phyloP scores from a whole-genome alignment of 2,329 filamentous ascomycete genomes.

The Sclerotinia sclerotiorum region DNA sequence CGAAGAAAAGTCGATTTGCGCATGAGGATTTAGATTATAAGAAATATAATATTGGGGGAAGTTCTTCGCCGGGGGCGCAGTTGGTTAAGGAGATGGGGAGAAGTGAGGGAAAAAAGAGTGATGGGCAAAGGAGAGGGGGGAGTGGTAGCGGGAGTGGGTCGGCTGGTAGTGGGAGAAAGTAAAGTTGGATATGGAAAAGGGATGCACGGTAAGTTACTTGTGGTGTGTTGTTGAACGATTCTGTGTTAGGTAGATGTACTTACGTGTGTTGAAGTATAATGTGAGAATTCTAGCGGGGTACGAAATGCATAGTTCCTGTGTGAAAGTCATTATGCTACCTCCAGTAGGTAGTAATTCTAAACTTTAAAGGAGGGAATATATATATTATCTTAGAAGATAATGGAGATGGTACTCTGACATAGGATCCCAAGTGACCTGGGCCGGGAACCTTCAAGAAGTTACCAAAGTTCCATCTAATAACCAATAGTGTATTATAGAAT shows the following conservation, averaged over 20 bases:
- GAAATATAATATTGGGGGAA: background rate
- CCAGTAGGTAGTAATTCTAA: background rate
- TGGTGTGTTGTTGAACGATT: fast-evolving
- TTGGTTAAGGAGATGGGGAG: fast-evolving
- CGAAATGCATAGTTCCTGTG: background rate
- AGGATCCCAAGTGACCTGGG: too few species aligned
- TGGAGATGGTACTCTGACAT: too few species aligned
- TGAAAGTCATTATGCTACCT: background rate
- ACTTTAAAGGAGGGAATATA: background rate
- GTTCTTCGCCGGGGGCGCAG: background rate
- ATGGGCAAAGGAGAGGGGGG: background rate
- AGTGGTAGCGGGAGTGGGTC: too few species aligned
- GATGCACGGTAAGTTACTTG: too few species aligned
- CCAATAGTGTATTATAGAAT: too few species aligned
- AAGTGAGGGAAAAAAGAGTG: background rate
- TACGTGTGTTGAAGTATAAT: background rate
- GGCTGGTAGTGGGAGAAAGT: background rate
- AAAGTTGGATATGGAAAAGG: too few species aligned
- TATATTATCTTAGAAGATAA: background rate
- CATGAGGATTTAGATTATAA: background rate
- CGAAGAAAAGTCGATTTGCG: background rate
- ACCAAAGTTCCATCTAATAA: too few species aligned
- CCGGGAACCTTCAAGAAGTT: too few species aligned
- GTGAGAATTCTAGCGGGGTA: background rate
- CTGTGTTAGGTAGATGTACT: background rate